These are phyloP conservation scores for Chrysanthemum makinoi DNA, from an alignment of 129 eudicot genomes.

Conservation along the genomic window DNA sequence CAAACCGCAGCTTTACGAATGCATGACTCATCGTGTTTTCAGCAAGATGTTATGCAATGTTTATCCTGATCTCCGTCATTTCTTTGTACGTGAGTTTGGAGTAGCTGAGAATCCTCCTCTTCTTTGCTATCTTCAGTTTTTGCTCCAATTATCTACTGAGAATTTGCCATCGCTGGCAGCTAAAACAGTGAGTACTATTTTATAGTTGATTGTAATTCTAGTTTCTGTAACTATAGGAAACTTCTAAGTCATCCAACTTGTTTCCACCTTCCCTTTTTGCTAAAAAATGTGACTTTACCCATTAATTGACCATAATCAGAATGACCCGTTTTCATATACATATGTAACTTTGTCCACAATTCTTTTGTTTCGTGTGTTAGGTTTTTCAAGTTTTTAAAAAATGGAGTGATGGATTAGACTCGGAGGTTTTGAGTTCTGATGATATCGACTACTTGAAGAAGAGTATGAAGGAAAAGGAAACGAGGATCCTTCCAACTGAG, in stretches of 20 bases:
- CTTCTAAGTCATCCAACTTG: neutral
- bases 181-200: slow-evolving; percentile 40
- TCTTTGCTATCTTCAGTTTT: slow-evolving; percentile 53
- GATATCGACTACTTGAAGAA: slow-evolving; percentile 56
- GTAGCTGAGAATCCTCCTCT: slow-evolving; percentile 62
- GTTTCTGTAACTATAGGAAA: neutral
- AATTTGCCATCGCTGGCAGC: slow-evolving; percentile 55
- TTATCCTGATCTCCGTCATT: slow-evolving; percentile 63
- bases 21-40: slow-evolving; percentile 17
- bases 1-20: slow-evolving; percentile 22
- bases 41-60: slow-evolving; percentile 45
- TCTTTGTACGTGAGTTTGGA: slow-evolving; percentile 72
- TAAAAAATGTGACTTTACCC: no score
- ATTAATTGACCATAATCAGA: neutral
- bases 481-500: slow-evolving; percentile 58
- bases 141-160: slow-evolving; percentile 54
- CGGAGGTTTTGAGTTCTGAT: slow-evolving; percentile 48
- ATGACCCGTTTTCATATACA: neutral
- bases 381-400: slow-evolving; percentile 63
- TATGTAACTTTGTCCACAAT: neutral
- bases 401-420: slow-evolving; percentile 59
- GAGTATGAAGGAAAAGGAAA: slow-evolving; percentile 48
- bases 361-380: slow-evolving; percentile 29
- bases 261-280: no score
- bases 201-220: neutral